These are phyloP conservation scores for Carnegiea gigantea DNA, from an alignment of 179 eudicot species.

Conservation along the genomic window DNA sequence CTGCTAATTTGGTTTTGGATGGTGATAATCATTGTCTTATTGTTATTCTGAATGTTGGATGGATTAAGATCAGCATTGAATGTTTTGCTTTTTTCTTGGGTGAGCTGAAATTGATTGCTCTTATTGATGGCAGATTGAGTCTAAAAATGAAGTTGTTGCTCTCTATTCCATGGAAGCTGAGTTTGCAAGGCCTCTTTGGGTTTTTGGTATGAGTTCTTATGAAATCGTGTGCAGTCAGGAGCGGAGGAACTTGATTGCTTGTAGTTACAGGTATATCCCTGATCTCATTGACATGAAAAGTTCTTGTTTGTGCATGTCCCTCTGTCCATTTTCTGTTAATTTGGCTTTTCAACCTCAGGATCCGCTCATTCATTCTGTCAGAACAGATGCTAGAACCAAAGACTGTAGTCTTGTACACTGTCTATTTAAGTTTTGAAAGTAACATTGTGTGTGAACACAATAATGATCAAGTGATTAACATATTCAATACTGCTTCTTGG, in stretches of 20 bases:
- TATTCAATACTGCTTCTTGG: not conserved
- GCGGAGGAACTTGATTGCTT: conserved; percentile 61
- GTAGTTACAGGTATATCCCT: conserved; percentile 73
- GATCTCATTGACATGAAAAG: not conserved
- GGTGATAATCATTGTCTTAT: not conserved
- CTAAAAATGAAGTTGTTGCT: conserved; percentile 65
- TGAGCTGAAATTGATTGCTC: not conserved
- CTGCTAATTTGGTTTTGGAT: not conserved
- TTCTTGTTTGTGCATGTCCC: not conserved
- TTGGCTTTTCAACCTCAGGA: not conserved
- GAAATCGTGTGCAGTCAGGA: conserved; percentile 47
- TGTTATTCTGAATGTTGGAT: not conserved
- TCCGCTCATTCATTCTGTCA: not conserved
- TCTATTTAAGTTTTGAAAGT: not conserved
- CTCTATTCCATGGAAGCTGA: conserved; percentile 82
- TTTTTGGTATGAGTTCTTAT: conserved; percentile 84
- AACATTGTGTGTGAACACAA: not conserved
- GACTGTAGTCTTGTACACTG: not conserved
- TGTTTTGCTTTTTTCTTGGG: not conserved
- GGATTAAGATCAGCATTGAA: not conserved
- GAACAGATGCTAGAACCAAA: not conserved
- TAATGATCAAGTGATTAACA: not conserved
- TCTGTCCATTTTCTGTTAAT: not conserved
- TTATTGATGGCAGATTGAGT: conserved; percentile 54
- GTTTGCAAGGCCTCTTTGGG: conserved; percentile 92